Conservation (phyloP, 768 basidiomycete genomes). For the Boletus subcaerulescens region DNA sequence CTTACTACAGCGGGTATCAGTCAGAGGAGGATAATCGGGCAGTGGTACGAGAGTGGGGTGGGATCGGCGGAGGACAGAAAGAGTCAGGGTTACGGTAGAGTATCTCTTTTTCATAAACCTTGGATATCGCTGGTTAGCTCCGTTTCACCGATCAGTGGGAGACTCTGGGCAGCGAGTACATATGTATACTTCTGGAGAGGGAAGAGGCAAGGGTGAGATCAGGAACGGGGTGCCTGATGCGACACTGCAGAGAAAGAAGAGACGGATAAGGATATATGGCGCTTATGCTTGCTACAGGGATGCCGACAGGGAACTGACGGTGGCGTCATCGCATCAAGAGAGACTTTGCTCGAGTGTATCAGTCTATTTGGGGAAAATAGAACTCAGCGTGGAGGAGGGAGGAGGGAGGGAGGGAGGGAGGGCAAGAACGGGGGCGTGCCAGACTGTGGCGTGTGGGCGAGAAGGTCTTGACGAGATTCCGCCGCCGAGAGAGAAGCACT, state of each 20-base stretch:
- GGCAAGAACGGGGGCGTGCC: not conserved
- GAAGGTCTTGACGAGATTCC: not conserved
- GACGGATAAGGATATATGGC: constrained; percentile 19
- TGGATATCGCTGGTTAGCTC: constrained; percentile 14
- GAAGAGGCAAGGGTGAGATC: constrained; percentile 8
- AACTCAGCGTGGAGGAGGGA: not conserved
- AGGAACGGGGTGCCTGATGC: constrained; percentile 15
- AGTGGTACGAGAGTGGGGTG: not conserved
- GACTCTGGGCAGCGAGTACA: not conserved
- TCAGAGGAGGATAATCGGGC: too few relatives aligned
- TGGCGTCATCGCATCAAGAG: not conserved
- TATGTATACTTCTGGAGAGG: not conserved
- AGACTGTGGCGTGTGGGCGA: not conserved
- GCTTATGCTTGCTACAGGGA: constrained; percentile 11
- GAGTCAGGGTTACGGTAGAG: constrained; percentile 1
- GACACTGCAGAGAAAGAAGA: not conserved
- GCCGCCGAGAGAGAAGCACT: constrained; percentile 5
- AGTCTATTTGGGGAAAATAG: too few relatives aligned
- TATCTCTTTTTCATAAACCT: constrained; percentile 4
- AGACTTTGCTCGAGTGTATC: not conserved
- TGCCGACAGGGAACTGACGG: not conserved
- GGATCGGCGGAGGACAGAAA: constrained; percentile 1
- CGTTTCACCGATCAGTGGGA: constrained; percentile 16
- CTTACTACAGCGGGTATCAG: too few relatives aligned
- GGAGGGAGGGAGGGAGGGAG: too few relatives aligned